Base-by-base conservation (phyloP, 768 basidiomycete genomes). In the Mycena alexandri region DNA sequence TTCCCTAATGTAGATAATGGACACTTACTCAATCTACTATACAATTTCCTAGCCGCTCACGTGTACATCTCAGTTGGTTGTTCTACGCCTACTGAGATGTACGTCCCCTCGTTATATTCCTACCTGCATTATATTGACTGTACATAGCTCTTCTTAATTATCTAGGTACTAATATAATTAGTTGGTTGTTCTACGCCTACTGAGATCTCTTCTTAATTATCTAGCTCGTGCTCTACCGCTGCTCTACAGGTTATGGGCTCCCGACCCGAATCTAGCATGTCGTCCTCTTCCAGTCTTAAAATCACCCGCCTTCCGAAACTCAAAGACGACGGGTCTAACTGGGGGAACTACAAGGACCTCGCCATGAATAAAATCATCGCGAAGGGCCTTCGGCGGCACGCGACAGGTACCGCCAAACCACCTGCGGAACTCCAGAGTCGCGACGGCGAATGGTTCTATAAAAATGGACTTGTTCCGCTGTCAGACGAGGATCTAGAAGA, bases 281-380 rank as follows among this genome's bases (percentile, higher is more conserved):
- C 24, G 47, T 48, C 47, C 7, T 25, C 47, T 5, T 48, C 47
- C 24, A 36, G 34, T 36, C 5, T 69, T 34, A 70, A 70, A 36
- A 67, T 74, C 36, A 67, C 76, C 9, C 66, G 63, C 14, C 70
- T 76, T 24, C 72, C 71, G 9, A 74, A 75, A 67, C 71, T 76
- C 17, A 41, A 63, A n/a, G 70, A 75, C 24, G 72, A 78, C 61
- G 71, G 75, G 5, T 72, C 74, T 36, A 80, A 80, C 48, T 80
- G 78, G 77, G 33, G 63, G 0, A 74, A 53, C 17, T 79, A 78
- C 72, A 71, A 75, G 41, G 73, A 73, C 13, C 54, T 64, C 10
- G 63, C 73, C 16, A 21, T 69, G 33, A 77, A 77, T 58, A 54
- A 69, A n/a, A 24, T 78, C 53, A 69, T 53, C 13, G 70, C 74